Base-by-base conservation (phyloP, 73 alveolate genomes). In the Stentor roeselii region DNA sequence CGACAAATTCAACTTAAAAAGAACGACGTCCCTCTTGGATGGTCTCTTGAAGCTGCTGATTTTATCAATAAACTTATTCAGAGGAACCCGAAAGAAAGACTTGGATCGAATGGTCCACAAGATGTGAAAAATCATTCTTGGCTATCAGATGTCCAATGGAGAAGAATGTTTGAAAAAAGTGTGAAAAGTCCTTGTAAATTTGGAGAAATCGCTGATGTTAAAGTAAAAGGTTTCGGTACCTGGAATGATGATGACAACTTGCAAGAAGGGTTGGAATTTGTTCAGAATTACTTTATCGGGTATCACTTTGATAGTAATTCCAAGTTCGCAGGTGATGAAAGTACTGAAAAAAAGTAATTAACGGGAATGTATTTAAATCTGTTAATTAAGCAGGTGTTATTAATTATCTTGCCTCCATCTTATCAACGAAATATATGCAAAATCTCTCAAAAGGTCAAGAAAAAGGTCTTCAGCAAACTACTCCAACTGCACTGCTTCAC, bases 41-140 rank as follows among this genome's bases (percentile, higher is more conserved):
- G 99, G 98, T 80, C 97, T 6, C 83, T 91, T 61, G 99, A 96
- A 92, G 95, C 98, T 42, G 98, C 98, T 42, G 99, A 96, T 88
- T 96, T 96, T 84, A 95, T 96, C 3, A 96, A 96, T 87, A 97
- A 90, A 82, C 89, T 89, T 78, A 50, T 97, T n/a, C 83, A 95
- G 86, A 92, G 99, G 84, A 94, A 95, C 75, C 93, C 95, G 37
- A 86, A 90, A 82, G 92, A 95, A 78, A 90, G 99, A 83, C 86
- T 96, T 61, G 99, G 99, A 39, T 86, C 78, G 78, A 89, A 91
- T 87, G 99, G 99, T 3, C 95, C 97, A 30, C 42, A 76, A 42
- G 99, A 96, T 86, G 95, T 96, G 35, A 90, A 91, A 84, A 76
- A 87, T 50, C 99, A 96, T 91, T 91, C 88, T 31, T 96, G 99